These are phyloP conservation scores for Zygosaccharomyces siamensis DNA, from an alignment of 805 yeast genomes.

Conservation along the genomic window DNA sequence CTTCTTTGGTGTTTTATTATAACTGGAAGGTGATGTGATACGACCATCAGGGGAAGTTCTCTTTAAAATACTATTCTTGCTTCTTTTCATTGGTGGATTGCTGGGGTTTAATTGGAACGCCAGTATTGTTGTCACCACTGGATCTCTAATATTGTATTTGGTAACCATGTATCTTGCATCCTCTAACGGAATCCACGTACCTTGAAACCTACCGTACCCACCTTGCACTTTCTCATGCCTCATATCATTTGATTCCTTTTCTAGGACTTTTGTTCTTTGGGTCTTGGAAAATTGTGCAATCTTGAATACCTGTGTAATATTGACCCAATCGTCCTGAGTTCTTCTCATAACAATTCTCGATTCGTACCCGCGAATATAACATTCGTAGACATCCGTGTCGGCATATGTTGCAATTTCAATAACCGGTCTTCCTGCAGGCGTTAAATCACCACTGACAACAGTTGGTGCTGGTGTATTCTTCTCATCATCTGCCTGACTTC, in stretches of 20 bases:
- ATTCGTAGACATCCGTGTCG: conserved; percentile 52
- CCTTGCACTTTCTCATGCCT: conserved; percentile 79
- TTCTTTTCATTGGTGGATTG: conserved; percentile 41
- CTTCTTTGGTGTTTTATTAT: conserved; percentile 34
- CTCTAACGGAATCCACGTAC: conserved; percentile 76
- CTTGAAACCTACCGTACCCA: conserved; percentile 81
- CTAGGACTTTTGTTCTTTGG: conserved; percentile 69
- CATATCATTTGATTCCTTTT: conserved; percentile 65
- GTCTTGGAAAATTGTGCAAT: conserved; percentile 76
- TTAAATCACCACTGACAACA: background rate
- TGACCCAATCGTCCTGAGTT: conserved; percentile 88
- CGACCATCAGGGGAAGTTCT: conserved; percentile 31
- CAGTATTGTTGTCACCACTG: conserved; percentile 47
- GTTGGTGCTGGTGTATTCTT: background rate
- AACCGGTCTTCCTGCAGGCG: conserved; percentile 18
- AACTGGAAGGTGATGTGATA: conserved; percentile 34
- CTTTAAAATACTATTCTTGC: conserved; percentile 34
- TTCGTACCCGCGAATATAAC: conserved; percentile 51
- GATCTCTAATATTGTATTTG: conserved; percentile 47
- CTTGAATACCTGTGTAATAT: conserved; percentile 76
- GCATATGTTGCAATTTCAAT: conserved; percentile 45
- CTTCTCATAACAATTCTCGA: conserved; percentile 63
- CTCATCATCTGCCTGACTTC: conserved; percentile 3
- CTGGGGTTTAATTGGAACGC: conserved; percentile 48
- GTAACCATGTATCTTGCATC: conserved; percentile 57